These are phyloP conservation scores for Rosa rugosa DNA, from an alignment of 306 rosid genomes.

Conservation along the genomic window DNA sequence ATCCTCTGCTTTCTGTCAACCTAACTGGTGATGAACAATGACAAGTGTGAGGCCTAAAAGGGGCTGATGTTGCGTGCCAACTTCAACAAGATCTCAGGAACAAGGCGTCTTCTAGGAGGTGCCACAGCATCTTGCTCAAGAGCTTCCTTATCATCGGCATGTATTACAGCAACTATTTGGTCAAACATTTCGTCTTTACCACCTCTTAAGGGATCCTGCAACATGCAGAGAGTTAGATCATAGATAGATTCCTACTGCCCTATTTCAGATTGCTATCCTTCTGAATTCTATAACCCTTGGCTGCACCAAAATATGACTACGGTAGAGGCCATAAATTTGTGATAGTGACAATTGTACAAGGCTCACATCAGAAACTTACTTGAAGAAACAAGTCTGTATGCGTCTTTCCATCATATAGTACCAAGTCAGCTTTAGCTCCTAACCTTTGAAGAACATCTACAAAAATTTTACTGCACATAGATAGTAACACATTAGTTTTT, in stretches of 20 bases:
- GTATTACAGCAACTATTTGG: conserved; percentile 56
- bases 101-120: conserved; percentile 69
- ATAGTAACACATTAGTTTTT: conserved; percentile 24
- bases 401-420: conserved; percentile 77
- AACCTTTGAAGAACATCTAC: conserved; percentile 54
- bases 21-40: background rate
- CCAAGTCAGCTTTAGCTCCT: conserved; percentile 66
- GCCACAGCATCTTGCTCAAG: conserved; percentile 62
- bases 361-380: conserved; percentile 40
- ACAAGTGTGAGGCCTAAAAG: conserved; percentile 38
- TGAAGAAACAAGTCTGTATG: conserved; percentile 98
- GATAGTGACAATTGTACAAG: background rate
- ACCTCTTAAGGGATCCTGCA: conserved; percentile 94
- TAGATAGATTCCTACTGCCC: background rate
- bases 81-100: conserved; percentile 77
- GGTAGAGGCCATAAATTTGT: background rate
- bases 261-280: background rate
- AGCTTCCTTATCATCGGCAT: conserved; percentile 69
- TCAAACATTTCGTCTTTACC: conserved; percentile 84
- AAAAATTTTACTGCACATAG: conserved; percentile 63
- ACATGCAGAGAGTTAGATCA: conserved; percentile 16
- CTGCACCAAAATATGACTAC: background rate
- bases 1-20: background rate
- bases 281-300: background rate
- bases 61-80: conserved; percentile 76